Evolutionary conservation across 2,329 filamentous ascomycete species (phyloP), one percentile per base, ranked within the genome.

Genomic region (Chrysoporthe austroafricana): DNA sequence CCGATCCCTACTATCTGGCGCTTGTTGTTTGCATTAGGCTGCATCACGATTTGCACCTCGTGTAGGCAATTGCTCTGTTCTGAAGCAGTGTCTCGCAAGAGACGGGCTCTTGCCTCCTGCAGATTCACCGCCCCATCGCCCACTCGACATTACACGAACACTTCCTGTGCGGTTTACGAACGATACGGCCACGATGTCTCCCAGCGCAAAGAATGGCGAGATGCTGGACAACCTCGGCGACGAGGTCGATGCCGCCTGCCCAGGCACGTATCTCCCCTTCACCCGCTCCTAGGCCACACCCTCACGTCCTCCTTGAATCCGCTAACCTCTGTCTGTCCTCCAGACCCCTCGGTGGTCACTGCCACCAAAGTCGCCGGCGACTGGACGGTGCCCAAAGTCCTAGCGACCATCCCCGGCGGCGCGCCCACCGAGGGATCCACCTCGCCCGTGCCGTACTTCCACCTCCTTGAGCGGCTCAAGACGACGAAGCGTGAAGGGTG

Each of bases 401-500:
- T 96, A 39, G 83, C 86, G 13, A 85, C 86, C 2, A 85, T 96
- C 59, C 82, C 86, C 1, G 77, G 83, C 39, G 84, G 85, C 69
- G 86, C 84, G n/a, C 87, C 86, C 2, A 74, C 80, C 34, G 84
- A 89, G 72, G 83, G 87, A 66, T 86, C 91, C 8, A 79, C 83
- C 69, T 96, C 94, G 0, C 94, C 95, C 0, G 77, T 98, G 13
- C 88, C 94, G 44, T 98, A 97, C 83, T 97, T 99, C 80, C 96
- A 99, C 82, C 85, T 97, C 69, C 88, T 99, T 71, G 92, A 97
- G 79, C 91, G 92, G 62, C 87, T 99, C 67, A 99, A 99, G 86
- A 97, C 94, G 8, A 97, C 92, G 70, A 96, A 97, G 79, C 91
- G 96, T 69, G 96, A 97, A 80, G 96, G 96, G 72, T 99, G 96